These are phyloP conservation scores for Eragrostis nindensis DNA, from an alignment of 176 grass and related monocot genomes.

Conservation along the genomic window DNA sequence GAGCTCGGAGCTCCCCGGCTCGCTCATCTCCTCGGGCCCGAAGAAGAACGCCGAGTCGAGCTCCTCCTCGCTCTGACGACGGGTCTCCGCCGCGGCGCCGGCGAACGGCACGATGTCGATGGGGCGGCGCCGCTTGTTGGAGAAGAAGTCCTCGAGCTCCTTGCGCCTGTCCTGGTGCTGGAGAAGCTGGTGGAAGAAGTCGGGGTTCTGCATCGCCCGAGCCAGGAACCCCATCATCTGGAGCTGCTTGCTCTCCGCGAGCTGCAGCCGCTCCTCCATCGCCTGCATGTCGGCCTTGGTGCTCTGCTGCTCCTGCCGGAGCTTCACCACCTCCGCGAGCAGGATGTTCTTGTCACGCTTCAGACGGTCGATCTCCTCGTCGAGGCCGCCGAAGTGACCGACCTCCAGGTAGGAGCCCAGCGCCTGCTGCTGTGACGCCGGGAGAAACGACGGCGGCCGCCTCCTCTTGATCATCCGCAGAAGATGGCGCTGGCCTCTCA, in stretches of 20 bases:
- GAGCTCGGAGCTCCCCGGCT: constrained; percentile 32
- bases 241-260: constrained; percentile 61
- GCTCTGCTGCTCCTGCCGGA: constrained; percentile 72
- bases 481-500: constrained; percentile 67
- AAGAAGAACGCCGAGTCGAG: constrained; percentile 23
- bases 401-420: constrained; percentile 55
- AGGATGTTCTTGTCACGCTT: constrained; percentile 69
- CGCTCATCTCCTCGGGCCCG: constrained; percentile 29
- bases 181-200: constrained; percentile 65
- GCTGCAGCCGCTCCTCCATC: constrained; percentile 64
- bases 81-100: neutral
- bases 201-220: constrained; percentile 66
- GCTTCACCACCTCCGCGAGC: constrained; percentile 69
- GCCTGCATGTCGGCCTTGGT: constrained; percentile 54
- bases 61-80: neutral
- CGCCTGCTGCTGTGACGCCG: constrained; percentile 29
- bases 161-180: constrained; percentile 61
- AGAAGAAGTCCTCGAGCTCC: constrained; percentile 58
- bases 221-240: constrained; percentile 84
- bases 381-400: constrained; percentile 55
- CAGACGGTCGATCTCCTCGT: constrained; percentile 65
- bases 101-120: constrained; percentile 47
- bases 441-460: constrained; percentile 32
- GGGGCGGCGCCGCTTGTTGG: constrained; percentile 59
- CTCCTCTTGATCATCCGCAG: constrained; percentile 74